Conservation (phyloP, 345 rosid genomes). For the Bretschneidera sinensis region DNA sequence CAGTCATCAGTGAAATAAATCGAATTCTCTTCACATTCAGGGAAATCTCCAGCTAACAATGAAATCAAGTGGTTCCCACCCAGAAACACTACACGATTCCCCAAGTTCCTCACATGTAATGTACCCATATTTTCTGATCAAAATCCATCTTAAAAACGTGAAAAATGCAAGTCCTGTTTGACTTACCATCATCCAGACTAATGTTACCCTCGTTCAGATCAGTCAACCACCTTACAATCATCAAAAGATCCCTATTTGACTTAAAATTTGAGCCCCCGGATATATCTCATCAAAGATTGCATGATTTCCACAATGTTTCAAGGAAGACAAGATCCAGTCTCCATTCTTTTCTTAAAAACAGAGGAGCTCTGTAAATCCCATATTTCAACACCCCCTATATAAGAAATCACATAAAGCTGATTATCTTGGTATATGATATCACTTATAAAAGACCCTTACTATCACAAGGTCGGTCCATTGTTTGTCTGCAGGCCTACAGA, state of each 20-base stretch:
- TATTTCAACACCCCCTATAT: background rate
- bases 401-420: background rate
- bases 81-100: constrained; percentile 7
- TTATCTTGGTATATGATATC: background rate
- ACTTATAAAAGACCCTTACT: no score
- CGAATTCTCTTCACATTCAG: constrained; percentile 3
- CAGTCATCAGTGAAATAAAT: constrained; percentile 19
- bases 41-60: background rate
- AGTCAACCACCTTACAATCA: no score
- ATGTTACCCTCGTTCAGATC: no score
- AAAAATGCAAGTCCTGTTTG: background rate
- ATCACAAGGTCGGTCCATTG: no score
- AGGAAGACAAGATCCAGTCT: background rate
- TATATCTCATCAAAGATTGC: no score
- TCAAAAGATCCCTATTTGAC: no score
- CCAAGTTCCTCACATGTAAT: constrained; percentile 3
- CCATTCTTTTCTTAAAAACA: background rate
- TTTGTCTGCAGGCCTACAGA: no score
- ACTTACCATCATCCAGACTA: no score
- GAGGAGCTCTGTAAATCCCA: background rate
- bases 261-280: no score
- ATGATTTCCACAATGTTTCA: no score
- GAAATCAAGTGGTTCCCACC: constrained; percentile 18
- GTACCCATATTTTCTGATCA: background rate
- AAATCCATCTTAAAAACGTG: constrained; percentile 14